phyloP scores from a whole-genome alignment of 345 rosid genomes.

The Geranium brycei region DNA sequence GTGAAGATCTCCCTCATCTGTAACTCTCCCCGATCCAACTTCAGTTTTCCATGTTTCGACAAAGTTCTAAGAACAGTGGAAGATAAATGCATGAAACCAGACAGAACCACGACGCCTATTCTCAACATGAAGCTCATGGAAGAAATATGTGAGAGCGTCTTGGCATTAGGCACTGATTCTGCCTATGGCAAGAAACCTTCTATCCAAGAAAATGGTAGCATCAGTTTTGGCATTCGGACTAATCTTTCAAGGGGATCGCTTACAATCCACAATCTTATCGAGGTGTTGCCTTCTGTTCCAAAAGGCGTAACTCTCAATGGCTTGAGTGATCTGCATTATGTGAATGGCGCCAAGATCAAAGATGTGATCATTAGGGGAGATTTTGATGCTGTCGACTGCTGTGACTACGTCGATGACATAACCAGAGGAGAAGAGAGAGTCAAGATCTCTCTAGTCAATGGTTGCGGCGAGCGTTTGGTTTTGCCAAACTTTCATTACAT shows the following conservation, averaged over 20 bases:
- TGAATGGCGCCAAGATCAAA: too few species aligned
- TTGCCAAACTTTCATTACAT: slow-evolving; percentile 57
- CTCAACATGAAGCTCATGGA: slow-evolving; percentile 12
- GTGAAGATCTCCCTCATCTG: slow-evolving; percentile 17
- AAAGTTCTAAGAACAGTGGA: slow-evolving; percentile 16
- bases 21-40: slow-evolving; percentile 3
- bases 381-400: slow-evolving; percentile 14
- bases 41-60: slow-evolving; percentile 10
- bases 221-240: too few species aligned
- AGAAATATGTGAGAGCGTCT: slow-evolving; percentile 16
- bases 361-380: too few species aligned
- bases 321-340: too few species aligned
- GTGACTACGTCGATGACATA: slow-evolving; percentile 20
- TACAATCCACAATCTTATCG: too few species aligned
- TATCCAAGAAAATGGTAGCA: not conserved
- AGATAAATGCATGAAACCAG: slow-evolving; percentile 9
- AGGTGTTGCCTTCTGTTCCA: too few species aligned
- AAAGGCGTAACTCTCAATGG: too few species aligned
- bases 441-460: slow-evolving; percentile 45
- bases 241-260: too few species aligned
- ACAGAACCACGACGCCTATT: slow-evolving; percentile 9
- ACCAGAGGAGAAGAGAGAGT: slow-evolving; percentile 49
- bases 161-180: slow-evolving; percentile 8
- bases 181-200: slow-evolving; percentile 1
- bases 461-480: slow-evolving; percentile 21